A percentile compares a stretch with the other conserved stretches of the same genome.
These are phyloP conservation scores for Fusarium sambucinum DNA, from an alignment of 2,329 filamentous ascomycete genomes.

Conservation along the genomic window DNA sequence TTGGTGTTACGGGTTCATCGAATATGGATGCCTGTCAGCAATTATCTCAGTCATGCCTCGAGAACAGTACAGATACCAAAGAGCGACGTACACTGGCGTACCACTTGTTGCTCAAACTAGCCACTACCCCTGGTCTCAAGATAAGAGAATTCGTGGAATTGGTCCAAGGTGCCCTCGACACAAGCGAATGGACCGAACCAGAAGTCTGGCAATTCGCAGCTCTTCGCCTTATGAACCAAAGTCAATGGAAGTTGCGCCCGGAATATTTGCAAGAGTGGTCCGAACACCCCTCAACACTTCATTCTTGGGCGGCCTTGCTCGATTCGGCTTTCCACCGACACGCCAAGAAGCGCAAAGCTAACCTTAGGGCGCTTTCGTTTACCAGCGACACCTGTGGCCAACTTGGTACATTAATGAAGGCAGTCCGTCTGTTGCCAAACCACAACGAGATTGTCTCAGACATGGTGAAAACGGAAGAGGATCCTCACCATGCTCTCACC, in stretches of 20 bases:
- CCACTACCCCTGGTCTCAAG: conserved; percentile 1
- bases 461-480: conserved; percentile 10
- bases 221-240: conserved; percentile 21
- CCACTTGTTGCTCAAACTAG: conserved; percentile 30
- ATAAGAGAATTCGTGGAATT: conserved; percentile 3
- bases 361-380: conserved; percentile 4
- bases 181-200: conserved; percentile 9
- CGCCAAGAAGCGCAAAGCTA: conserved; percentile 9
- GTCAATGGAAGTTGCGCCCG: conserved; percentile 9
- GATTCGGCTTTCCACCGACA: conserved; percentile 7
- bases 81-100: conserved; percentile 20
- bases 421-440: conserved; percentile 7
- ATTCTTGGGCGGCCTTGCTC: conserved; percentile 22
- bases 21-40: not conserved
- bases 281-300: not conserved
- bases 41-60: conserved; percentile 16
- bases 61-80: not conserved
- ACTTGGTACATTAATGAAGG: conserved; percentile 18
- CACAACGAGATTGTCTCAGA: conserved; percentile 8
- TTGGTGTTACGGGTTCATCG: not conserved
- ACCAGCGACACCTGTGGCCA: conserved; percentile 26
- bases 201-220: conserved; percentile 26
- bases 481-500: conserved; percentile 12
- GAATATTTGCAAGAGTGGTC: conserved; percentile 11
- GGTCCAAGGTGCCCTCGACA: not conserved